Conservation (phyloP, 371 early-diverging fungal genomes). For the Thermomucor indicae-seudaticae region DNA sequence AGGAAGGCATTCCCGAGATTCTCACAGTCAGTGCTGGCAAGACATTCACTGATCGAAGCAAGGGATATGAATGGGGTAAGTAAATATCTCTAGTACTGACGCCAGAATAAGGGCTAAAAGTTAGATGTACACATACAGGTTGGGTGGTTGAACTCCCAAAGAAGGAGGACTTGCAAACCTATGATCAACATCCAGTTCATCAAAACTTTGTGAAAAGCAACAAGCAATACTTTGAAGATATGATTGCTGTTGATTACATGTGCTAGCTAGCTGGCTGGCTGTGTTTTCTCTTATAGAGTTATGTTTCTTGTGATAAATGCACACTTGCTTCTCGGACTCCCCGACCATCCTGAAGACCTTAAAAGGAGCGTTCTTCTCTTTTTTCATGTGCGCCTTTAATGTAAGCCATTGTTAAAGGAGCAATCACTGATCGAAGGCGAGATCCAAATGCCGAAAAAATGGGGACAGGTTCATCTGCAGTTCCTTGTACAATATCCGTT, state of each 20-base stretch:
- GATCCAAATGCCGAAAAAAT: too few relatives aligned
- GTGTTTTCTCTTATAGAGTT: too few relatives aligned
- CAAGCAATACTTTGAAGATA: slow-evolving; percentile 31
- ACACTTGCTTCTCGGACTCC: too few relatives aligned
- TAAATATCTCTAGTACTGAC: not conserved
- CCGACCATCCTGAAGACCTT: too few relatives aligned
- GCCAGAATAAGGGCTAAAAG: not conserved
- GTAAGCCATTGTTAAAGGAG: too few relatives aligned
- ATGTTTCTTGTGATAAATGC: too few relatives aligned
- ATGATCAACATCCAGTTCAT: slow-evolving; percentile 29
- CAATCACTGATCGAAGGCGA: too few relatives aligned
- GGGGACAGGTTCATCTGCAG: too few relatives aligned
- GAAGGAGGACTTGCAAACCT: slow-evolving; percentile 33
- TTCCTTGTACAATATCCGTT: too few relatives aligned
- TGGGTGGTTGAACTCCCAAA: slow-evolving; percentile 43
- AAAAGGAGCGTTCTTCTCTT: too few relatives aligned
- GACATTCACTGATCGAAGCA: slow-evolving; percentile 42
- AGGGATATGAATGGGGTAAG: slow-evolving; percentile 44
- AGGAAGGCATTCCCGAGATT: slow-evolving; percentile 34
- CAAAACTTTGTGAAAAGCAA: slow-evolving; percentile 27
- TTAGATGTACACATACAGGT: slow-evolving; percentile 13
- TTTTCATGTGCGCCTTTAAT: too few relatives aligned
- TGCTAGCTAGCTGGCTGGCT: not conserved
- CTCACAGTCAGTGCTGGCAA: slow-evolving; percentile 31
- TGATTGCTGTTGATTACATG: slow-evolving; percentile 42